Evolutionary conservation across 495 filamentous ascomycete genomes (phyloP), one percentile per base, ranked within the genome.

Genomic region (Penicillium crystallinum): DNA sequence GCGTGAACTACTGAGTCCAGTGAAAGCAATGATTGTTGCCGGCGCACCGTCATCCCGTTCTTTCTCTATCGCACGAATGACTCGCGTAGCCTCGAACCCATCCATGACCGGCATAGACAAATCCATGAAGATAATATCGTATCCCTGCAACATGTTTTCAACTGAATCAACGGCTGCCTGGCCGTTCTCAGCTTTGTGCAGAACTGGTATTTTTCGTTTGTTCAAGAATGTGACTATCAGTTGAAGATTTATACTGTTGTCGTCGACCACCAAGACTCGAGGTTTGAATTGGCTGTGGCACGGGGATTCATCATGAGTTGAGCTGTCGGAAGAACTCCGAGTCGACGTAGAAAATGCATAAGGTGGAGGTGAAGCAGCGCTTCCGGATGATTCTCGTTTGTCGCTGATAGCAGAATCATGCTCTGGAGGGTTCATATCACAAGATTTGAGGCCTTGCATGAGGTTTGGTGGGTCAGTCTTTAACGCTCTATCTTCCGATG

Each of bases 41-140:
- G 75, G 71, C 5, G 49, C 45, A 39, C 48, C 53, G 36, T 53
- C 56, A n/a, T 62, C 63, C 22, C 65, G 62, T 43, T 75, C 73
- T 49, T 65, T 68, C 63, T 90, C 87, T 34, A 86, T 71, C 11
- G 74, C 67, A 8, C 86, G 77, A 49, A 90, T 88, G 12, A 77
- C 75, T 1, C 81, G 77, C 9, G 86, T 87, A 7, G 86, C 79
- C 62, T 86, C 84, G 18, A 89, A 79, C 11, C 86, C 86, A 46
- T 87, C 81, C 76, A 90, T 85, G 0, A 89, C 67, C 0, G 87
- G 87, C 87, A 91, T 90, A 22, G 81, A 83, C 46, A 89, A 82
- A 46, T 89, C 84, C 79, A 82, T 81, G 65, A 82, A 79, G 38
- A 82, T 76, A 22, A 81, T 70, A 50, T 81, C 77, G 44, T 77